phyloP scores from a whole-genome alignment of 1,139 yeast species.

The Candida glucosophila region DNA sequence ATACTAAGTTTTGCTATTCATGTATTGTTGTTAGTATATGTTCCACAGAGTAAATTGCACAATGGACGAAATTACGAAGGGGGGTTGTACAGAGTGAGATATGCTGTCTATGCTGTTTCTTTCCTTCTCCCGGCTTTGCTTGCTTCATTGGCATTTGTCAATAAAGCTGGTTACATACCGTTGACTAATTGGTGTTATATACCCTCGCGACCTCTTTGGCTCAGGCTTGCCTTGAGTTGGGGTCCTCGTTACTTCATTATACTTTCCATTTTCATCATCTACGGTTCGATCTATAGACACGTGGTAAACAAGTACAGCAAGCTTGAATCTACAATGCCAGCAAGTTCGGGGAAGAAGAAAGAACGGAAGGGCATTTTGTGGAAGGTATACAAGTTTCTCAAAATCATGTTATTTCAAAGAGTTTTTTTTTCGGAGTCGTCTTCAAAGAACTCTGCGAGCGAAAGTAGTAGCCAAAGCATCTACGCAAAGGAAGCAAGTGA shows the following conservation, averaged over 20 bases:
- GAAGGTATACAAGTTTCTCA: constrained; percentile 1
- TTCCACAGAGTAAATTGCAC: constrained; percentile 41
- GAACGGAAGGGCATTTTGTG: neutral
- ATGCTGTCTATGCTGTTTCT: constrained; percentile 49
- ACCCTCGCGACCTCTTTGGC: constrained; percentile 69
- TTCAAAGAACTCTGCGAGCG: constrained; percentile 1
- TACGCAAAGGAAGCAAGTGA: neutral
- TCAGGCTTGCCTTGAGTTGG: constrained; percentile 69
- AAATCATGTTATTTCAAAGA: too few relatives aligned
- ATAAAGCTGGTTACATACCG: constrained; percentile 45
- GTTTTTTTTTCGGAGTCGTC: too few relatives aligned
- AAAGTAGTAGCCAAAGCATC: neutral
- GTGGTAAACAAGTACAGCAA: constrained; percentile 37
- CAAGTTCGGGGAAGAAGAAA: neutral
- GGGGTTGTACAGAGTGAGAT: constrained; percentile 58
- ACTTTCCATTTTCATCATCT: constrained; percentile 53
- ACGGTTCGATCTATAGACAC: constrained; percentile 63
- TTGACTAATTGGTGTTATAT: constrained; percentile 75
- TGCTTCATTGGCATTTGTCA: constrained; percentile 66
- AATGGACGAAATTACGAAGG: constrained; percentile 51
- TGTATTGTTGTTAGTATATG: constrained; percentile 66
- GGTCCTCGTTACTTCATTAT: constrained; percentile 67
- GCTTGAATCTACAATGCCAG: constrained; percentile 1
- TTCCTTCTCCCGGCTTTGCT: constrained; percentile 55
- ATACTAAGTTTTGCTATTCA: constrained; percentile 79